Evolutionary conservation across 345 rosid genomes (phyloP), one percentile per base, ranked within the genome.

Genomic region (Camelina hispida): DNA sequence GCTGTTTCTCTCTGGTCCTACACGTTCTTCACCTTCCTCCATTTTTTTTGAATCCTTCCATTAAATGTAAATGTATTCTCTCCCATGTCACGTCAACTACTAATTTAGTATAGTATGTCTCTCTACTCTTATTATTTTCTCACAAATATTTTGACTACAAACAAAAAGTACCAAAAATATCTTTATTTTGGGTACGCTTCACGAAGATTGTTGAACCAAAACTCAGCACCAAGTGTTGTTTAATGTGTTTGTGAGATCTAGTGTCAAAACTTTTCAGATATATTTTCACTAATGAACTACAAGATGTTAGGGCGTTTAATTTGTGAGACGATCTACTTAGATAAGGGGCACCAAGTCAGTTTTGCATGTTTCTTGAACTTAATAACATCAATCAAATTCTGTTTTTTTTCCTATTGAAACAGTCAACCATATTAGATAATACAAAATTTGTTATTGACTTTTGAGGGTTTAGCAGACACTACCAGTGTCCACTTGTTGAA

Each of bases 401-500:
- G 32, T 7, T 10, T 25, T 46, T 9, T 25, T 47, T 46, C 25
- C 52, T 16, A 17, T 48, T 57, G 42, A 47, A 56, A 40, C 35
- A 47, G 66, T 66, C 59, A 47, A 56, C 46, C 30, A 56, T 4
- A 13, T 57, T 20, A 66, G 25, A 59, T 60, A 42, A 52, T 68
- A 47, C 44, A 59, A 66, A 51, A 20, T 7, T 42, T 43, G 50
- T 42, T 11, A 42, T 38, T 38, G 63, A 51, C 57, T 75, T 75
- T 75, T 44, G 68, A 59, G 63, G 69, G 34, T 60, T 50, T 30
- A 42, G 74, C 47, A 75, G 79, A 75, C 68, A 72, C 25, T 52
- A 52, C 55, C 44, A 67, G 62, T 75, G 25, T 59, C 73, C 68
- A 75, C 74, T 60, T 75, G 69, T 52, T 52, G 79, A 68, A 15